Evolutionary conservation across 2,329 filamentous ascomycete species (phyloP), one percentile per base, ranked within the genome.

Genomic region (Xylaria sp.): DNA sequence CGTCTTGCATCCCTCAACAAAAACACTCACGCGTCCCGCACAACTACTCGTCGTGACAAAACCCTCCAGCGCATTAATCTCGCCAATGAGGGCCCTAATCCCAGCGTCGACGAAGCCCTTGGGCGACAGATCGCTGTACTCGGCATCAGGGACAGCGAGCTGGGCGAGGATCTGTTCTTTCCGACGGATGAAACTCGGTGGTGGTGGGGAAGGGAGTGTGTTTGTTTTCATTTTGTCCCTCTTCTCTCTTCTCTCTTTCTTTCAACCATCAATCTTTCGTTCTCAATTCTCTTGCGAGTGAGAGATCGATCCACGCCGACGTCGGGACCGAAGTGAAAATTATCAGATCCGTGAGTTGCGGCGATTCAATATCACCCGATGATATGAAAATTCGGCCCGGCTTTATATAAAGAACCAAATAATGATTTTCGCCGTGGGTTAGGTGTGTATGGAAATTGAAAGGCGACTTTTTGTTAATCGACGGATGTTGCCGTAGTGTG

Each of bases 11-110:
- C 92, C 92, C 76, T 97, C 93, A 0, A 95, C 78, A 70, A 95
- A 97, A 3, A 97, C 89, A 65, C 89, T 92, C 52, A 95, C 83
- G 55, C 93, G 81, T 0, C 93, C 93, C 1, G 91, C 90, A 72
- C 93, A 97, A 74, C 92, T 96, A 75, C 92, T 96, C 2, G 92
- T 97, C 1, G 93, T 97, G 39, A 95, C 91, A 47, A 92, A 83
- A 1, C 90, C 91, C 1, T 86, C 82, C 4, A 88, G 71, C 1
- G 69, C 72, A 74, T 97, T 97, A 72, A 97, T 88, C 66, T 89
- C 85, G 54, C 82, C 80, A 62, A 97, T 92, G 57, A 97, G 78
- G 19, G 86, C 80, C 52, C 87, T 83, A 65, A 97, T 92, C 0
- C 86, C 88, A 52, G 78, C 83, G 72, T 97, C 93, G 18, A 97